Conservation (phyloP, 257 asterid genomes). For the Jacaranda mimosifolia region DNA sequence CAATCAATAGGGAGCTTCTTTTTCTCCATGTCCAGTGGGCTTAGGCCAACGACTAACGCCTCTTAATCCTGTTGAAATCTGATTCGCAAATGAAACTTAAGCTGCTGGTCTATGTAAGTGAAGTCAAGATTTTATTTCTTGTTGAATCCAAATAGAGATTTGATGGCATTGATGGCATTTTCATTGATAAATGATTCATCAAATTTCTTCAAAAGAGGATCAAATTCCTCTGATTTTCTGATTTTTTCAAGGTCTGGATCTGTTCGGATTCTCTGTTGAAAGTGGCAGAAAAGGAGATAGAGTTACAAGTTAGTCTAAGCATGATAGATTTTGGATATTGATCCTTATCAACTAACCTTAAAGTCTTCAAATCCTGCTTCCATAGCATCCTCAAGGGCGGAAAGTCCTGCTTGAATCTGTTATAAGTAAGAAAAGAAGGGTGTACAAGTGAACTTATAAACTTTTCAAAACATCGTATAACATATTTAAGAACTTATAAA, state of each 20-base stretch:
- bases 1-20: too few species aligned
- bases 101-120: not conserved
- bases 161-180: constrained; percentile 88
- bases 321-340: constrained; percentile 21
- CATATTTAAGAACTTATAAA: too few species aligned
- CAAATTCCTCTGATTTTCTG: constrained; percentile 72
- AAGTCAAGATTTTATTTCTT: constrained; percentile 53
- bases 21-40: too few species aligned
- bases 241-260: constrained; percentile 88
- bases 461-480: too few species aligned
- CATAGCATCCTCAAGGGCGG: constrained; percentile 79
- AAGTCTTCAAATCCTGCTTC: constrained; percentile 74
- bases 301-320: constrained; percentile 6
- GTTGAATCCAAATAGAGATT: constrained; percentile 84
- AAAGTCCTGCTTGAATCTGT: constrained; percentile 87
- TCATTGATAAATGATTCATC: constrained; percentile 96
- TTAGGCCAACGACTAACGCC: too few species aligned
- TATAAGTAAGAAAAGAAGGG: too few species aligned
- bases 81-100: not conserved
- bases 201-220: constrained; percentile 71
- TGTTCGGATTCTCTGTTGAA: constrained; percentile 73
- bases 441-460: too few species aligned
- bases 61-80: not conserved
- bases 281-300: constrained; percentile 6
- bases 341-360: constrained; percentile 48